Percentiles rank a stretch among this genome's conserved stretches.
phyloP scores from a whole-genome alignment of 176 grass and related monocot genomes.

The Triticum monococcum region DNA sequence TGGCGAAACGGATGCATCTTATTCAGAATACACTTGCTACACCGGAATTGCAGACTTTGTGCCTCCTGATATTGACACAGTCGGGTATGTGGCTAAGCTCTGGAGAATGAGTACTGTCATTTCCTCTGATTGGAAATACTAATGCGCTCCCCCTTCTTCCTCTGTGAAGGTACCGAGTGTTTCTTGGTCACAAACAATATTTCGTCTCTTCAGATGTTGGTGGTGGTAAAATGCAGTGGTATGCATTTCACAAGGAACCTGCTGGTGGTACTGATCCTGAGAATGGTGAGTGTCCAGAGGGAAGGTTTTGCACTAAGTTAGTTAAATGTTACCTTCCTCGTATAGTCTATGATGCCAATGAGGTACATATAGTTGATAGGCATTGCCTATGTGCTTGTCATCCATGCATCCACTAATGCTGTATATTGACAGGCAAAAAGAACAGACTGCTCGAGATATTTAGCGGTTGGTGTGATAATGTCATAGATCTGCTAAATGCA shows the following conservation, averaged over 20 bases:
- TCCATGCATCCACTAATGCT: slow-evolving; percentile 1
- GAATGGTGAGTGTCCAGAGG: slow-evolving; percentile 59
- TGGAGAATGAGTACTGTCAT: neutral
- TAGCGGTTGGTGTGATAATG: slow-evolving; percentile 93
- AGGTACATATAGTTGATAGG: neutral
- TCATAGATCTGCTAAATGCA: slow-evolving; percentile 75
- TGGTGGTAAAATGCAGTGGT: slow-evolving; percentile 99
- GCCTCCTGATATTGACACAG: slow-evolving; percentile 91
- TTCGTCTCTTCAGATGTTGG: slow-evolving; percentile 98
- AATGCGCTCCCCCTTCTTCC: neutral
- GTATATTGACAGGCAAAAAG: slow-evolving; percentile 63
- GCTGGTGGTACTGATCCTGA: slow-evolving; percentile 82
- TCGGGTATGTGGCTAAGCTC: slow-evolving; percentile 66
- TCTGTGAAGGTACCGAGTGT: slow-evolving; percentile 77
- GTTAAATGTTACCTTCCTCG: slow-evolving; percentile 5
- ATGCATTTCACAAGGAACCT: slow-evolving; percentile 93
- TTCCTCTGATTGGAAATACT: slow-evolving; percentile 22
- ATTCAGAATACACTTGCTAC: slow-evolving; percentile 98
- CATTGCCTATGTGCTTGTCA: neutral
- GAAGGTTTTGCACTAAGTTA: slow-evolving; percentile 3
- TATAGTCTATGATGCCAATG: neutral
- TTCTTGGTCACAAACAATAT: slow-evolving; percentile 99
- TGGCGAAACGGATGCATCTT: slow-evolving; percentile 65
- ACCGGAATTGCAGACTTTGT: slow-evolving; percentile 96
- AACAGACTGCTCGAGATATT: slow-evolving; percentile 78